Conservation (phyloP, 768 basidiomycete genomes). For the Hysterangium stoloniferum region DNA sequence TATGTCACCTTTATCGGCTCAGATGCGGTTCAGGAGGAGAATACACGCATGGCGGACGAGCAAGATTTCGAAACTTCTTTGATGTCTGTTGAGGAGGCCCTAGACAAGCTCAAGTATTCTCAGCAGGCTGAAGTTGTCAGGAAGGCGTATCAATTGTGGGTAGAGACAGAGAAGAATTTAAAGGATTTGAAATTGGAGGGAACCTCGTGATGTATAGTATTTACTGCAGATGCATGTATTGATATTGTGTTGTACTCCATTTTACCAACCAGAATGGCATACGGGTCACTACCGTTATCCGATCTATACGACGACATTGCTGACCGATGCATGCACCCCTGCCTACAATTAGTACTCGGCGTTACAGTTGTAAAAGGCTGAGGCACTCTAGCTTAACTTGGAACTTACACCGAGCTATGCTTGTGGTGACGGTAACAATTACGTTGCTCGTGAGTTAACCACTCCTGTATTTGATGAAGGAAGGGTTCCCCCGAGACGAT, state of each 20-base stretch:
- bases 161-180: neutral
- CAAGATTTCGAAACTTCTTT: conserved; percentile 38
- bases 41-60: conserved; percentile 56
- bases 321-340: neutral
- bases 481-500: too few relatives aligned
- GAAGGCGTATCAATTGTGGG: neutral
- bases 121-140: neutral
- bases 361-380: too few relatives aligned
- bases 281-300: neutral
- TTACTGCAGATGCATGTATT: neutral
- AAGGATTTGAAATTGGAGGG: neutral
- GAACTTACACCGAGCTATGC: too few relatives aligned
- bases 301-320: neutral
- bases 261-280: neutral
- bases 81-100: conserved; percentile 37
- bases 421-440: too few relatives aligned
- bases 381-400: too few relatives aligned
- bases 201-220: neutral
- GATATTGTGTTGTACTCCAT: too few relatives aligned
- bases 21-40: conserved; percentile 40
- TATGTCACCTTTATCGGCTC: conserved; percentile 45
- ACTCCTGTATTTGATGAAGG: too few relatives aligned
- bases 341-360: too few relatives aligned
- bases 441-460: too few relatives aligned
- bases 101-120: neutral